These are phyloP conservation scores for Penicillium sp. DNA, from an alignment of 2,329 filamentous ascomycete species.

Conservation along the genomic window DNA sequence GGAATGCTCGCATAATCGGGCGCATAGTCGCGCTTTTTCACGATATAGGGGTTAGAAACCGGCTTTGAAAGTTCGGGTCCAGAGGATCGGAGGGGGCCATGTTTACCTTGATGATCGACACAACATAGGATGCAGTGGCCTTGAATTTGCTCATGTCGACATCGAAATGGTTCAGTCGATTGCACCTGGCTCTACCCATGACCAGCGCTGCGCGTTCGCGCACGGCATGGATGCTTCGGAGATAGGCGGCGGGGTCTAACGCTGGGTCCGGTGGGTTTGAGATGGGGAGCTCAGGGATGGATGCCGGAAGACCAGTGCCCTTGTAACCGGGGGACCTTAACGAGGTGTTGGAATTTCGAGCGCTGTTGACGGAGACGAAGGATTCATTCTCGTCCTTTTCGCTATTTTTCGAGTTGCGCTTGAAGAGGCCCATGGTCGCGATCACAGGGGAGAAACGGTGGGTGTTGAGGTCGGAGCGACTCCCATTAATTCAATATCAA, in stretches of 20 bases:
- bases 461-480: background rate
- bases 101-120: slow-evolving; percentile 87
- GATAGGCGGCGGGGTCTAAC: slow-evolving; percentile 83
- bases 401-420: slow-evolving; percentile 44
- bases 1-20: slow-evolving; percentile 72
- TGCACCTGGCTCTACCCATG: slow-evolving; percentile 71
- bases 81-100: background rate
- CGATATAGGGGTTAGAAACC: slow-evolving; percentile 4
- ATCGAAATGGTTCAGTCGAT: slow-evolving; percentile 80
- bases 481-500: background rate
- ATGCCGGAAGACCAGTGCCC: slow-evolving; percentile 47
- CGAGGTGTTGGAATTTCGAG: slow-evolving; percentile 46
- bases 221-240: slow-evolving; percentile 85
- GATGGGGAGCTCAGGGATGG: slow-evolving; percentile 73
- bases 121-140: slow-evolving; percentile 80
- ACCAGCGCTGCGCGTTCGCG: slow-evolving; percentile 74
- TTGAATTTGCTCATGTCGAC: slow-evolving; percentile 82
- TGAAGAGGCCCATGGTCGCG: slow-evolving; percentile 45
- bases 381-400: slow-evolving; percentile 43
- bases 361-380: slow-evolving; percentile 41
- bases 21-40: slow-evolving; percentile 62
- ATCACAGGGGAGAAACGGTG: slow-evolving; percentile 4
- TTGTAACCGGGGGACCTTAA: slow-evolving; percentile 51
- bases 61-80: background rate
- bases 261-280: slow-evolving; percentile 83